Evolutionary conservation across 164 flowering plant species (phyloP), one percentile per base, ranked within the genome.

Genomic region (Amborella trichopoda): DNA sequence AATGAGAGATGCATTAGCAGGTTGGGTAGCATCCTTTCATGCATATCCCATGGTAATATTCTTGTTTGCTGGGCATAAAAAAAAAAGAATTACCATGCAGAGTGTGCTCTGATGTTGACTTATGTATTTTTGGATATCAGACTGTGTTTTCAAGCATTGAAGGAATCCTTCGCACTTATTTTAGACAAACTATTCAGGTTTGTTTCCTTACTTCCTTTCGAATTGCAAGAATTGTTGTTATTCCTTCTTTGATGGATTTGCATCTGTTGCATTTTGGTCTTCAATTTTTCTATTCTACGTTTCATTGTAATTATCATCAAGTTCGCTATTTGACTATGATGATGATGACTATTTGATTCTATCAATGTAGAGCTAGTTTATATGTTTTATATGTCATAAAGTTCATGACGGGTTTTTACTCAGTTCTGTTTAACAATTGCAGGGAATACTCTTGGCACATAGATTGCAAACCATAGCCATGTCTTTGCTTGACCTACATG

Each of bases 171-270:
- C 49, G 50, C 12, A 38, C 56, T 48, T 49, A 57, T 58, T 33
- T 52, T 44, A 52, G 44, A 37, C 58, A 56, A 55, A 63, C 57
- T 44, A 40, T 63, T 42, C 67, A 53, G 67, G 67, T 63, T 44
- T 14, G 22, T 22, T 40, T 18, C 24, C 13, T 16, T 32, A 28
- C 9, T 13, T 23, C 18, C 28, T 25, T 2, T 4, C 6, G 1
- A 20, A 23, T 22, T 44, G 27, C 26, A 6, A 30, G 6, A 23
- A 17, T 46, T 30, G n/a, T n/a, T n/a, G n/a, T n/a, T n/a, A n/a
- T n/a, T n/a, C n/a, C n/a, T n/a, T n/a, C n/a, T n/a, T n/a, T n/a
- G n/a, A n/a, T n/a, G n/a, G n/a, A n/a, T n/a, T n/a, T n/a, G n/a
- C n/a, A n/a, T n/a, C n/a, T n/a, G n/a, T n/a, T n/a, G n/a, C n/a